Base-by-base conservation (phyloP, 768 basidiomycete genomes). In the Lactarius indigo region DNA sequence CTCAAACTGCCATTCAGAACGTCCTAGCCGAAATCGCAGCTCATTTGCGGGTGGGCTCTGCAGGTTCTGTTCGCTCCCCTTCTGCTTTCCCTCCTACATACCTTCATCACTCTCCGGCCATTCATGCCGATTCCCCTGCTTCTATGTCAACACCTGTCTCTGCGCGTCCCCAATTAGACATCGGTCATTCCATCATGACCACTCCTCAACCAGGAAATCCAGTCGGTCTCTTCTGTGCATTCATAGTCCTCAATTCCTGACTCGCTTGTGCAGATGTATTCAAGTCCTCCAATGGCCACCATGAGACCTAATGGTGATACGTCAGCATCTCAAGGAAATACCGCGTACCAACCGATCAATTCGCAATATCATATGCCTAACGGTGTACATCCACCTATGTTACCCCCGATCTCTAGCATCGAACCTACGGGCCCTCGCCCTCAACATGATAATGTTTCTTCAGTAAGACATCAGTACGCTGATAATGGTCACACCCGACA, bases 21-120 rank as follows among this genome's bases (percentile, higher is more conserved):
- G 90, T 87, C 0, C 82, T 98, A 13, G 79, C 87, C 61, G 95
- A 96, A 73, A 84, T 98, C 66, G 87, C 91, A 61, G 80, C 85
- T 20, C 88, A 92, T 70, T 77, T 97, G 47, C 89, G 92, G n/a
- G 81, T 79, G 68, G 81, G 82, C 23, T 74, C 73, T 31, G 76
- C 81, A 4, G 75, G 82, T 55, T 70, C 74, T 58, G 80, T 81
- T 59, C 85, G 89, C 71, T 91, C 90, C 18, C 90, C 90, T 3
- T 86, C 89, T 13, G 74, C 81, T 5, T 89, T 79, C 74, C 80
- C 83, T 35, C 80, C 79, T 39, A 39, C 37, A 3, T 87, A 84
- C 61, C 79, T 82, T 60, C 82, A 87, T 50, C 85, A 83, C 44
- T 91, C 91, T 1, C 90, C 91, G 12, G 85, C 82, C 65, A 72